Evolutionary conservation across 208 protist genomes (phyloP).

Genomic region (Crithidia sp.): DNA sequence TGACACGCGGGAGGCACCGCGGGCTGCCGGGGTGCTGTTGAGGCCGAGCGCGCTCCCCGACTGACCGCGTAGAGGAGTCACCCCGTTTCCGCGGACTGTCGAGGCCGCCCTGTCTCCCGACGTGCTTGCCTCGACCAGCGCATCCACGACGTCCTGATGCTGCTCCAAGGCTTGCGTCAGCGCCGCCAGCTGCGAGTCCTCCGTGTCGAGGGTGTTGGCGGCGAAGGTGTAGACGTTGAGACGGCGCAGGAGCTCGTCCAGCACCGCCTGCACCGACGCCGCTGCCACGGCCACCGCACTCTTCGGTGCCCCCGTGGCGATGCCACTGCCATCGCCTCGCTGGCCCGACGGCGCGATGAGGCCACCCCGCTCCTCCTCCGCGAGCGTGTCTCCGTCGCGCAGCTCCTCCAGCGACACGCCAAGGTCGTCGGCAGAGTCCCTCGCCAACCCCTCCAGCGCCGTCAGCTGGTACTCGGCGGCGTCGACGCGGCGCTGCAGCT

Average conservation of each 20-base stretch:
- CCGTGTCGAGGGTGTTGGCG: slow-evolving; percentile 39
- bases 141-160: slow-evolving; percentile 35
- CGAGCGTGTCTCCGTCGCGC: not conserved
- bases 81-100: not conserved
- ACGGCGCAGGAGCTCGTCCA: slow-evolving; percentile 50
- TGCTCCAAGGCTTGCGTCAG: slow-evolving; percentile 33
- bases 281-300: slow-evolving; percentile 1
- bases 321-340: not conserved
- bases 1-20: not conserved
- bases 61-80: slow-evolving; percentile 21
- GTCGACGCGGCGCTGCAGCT: slow-evolving; percentile 33
- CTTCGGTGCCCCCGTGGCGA: not conserved
- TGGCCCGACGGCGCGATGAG: slow-evolving; percentile 8
- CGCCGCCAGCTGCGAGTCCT: slow-evolving; percentile 39
- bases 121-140: slow-evolving; percentile 20
- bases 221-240: slow-evolving; percentile 37
- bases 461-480: slow-evolving; percentile 39
- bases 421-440: slow-evolving; percentile 40
- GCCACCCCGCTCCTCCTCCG: slow-evolving; percentile 5
- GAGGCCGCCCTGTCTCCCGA: not conserved
- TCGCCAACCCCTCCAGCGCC: slow-evolving; percentile 35
- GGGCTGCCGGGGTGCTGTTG: slow-evolving; percentile 27
- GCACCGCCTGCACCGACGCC: slow-evolving; percentile 36
- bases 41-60: slow-evolving; percentile 14
- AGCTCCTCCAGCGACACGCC: slow-evolving; percentile 32